Conservation (phyloP, 805 yeast genomes). For the Wickerhamomyces pijperi region DNA sequence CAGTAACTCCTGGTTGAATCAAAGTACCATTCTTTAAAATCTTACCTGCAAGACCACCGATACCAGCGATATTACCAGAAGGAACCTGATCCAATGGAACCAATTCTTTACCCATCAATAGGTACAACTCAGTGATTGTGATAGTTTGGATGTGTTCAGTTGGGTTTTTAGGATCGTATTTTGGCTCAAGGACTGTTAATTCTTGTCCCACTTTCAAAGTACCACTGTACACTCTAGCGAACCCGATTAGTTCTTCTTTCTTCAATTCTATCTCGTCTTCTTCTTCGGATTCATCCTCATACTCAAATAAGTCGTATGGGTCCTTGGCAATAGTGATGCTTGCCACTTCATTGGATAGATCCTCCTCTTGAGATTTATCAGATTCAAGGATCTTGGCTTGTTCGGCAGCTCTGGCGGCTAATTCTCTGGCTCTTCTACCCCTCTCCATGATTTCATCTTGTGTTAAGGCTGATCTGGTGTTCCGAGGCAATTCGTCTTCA, state of each 20-base stretch:
- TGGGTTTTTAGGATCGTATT: conserved; percentile 60
- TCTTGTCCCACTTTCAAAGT: conserved; percentile 64
- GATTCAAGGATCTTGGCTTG: conserved; percentile 23
- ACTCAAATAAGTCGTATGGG: conserved; percentile 31
- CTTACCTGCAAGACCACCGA: conserved; percentile 79
- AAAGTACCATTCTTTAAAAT: conserved; percentile 83
- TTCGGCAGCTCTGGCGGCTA: conserved; percentile 61
- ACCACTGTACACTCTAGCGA: conserved; percentile 85
- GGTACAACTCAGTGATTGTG: conserved; percentile 55
- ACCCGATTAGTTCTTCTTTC: conserved; percentile 71
- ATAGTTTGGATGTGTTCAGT: conserved; percentile 44
- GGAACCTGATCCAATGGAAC: conserved; percentile 72
- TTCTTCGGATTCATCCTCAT: conserved; percentile 40
- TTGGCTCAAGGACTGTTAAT: conserved; percentile 74
- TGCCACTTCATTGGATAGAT: conserved; percentile 15
- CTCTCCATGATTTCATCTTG: conserved; percentile 52
- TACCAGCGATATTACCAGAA: conserved; percentile 91
- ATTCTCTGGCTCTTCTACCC: conserved; percentile 51
- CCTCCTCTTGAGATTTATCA: conserved; percentile 8
- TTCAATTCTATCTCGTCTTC: conserved; percentile 28
- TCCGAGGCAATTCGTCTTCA: conserved; percentile 63
- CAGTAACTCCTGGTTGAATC: conserved; percentile 42
- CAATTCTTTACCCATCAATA: conserved; percentile 89
- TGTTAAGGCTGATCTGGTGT: conserved; percentile 27
- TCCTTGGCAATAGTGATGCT: conserved; percentile 21